These are phyloP conservation scores for Ceratobasidium sp. DNA, from an alignment of 1,284 basidiomycete species.

Conservation along the genomic window DNA sequence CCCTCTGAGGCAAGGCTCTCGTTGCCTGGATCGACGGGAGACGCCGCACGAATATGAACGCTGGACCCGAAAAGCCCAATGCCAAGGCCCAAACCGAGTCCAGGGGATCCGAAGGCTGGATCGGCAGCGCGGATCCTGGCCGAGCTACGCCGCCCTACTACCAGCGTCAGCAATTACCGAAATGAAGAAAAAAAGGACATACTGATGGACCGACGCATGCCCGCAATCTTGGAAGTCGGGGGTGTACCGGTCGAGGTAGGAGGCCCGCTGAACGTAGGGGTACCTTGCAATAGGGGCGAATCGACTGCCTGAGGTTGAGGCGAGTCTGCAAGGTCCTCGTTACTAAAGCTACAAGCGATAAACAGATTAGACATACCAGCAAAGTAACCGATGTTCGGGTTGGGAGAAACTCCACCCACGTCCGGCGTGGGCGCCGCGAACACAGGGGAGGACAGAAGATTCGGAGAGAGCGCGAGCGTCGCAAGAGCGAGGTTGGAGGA, in stretches of 20 bases:
- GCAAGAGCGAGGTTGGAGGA: constrained; percentile 39
- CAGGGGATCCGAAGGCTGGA: not conserved
- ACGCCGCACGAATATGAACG: not conserved
- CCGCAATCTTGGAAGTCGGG: constrained; percentile 28
- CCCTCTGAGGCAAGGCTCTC: not conserved
- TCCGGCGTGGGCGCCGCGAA: constrained; percentile 39
- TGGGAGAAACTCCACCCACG: constrained; percentile 24
- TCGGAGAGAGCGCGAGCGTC: constrained; percentile 37
- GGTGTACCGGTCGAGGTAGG: not conserved
- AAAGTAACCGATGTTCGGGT: constrained; percentile 32
- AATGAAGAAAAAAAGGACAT: not conserved
- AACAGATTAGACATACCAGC: constrained; percentile 16
- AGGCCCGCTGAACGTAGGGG: not conserved
- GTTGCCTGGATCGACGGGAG: not conserved
- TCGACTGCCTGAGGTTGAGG: constrained; percentile 19
- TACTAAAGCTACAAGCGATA: not conserved
- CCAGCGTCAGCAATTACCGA: not conserved
- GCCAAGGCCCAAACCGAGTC: constrained; percentile 5
- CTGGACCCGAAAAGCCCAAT: not conserved
- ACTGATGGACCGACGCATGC: constrained; percentile 38
- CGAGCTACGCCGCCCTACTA: constrained; percentile 1
- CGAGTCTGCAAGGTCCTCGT: constrained; percentile 6
- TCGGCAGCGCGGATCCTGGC: constrained; percentile 12
- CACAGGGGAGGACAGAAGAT: constrained; percentile 29
- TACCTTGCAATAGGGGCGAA: constrained; percentile 23